A percentile compares a stretch with the other conserved stretches of the same genome.
Conservation (phyloP, 306 rosid genomes). For the Oemleria cerasiformis region DNA sequence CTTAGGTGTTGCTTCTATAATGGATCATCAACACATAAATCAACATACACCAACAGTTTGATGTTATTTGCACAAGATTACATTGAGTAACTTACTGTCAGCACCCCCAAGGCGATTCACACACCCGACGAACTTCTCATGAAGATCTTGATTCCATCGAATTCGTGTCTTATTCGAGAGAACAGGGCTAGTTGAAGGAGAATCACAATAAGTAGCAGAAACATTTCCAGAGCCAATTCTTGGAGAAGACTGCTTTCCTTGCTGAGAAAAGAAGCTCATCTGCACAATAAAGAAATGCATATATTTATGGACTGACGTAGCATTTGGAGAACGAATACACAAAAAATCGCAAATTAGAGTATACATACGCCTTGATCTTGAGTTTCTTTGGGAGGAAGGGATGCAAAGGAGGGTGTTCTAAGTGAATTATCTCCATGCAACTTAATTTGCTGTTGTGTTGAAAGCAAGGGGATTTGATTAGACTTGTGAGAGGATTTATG, state of each 20-base stretch:
- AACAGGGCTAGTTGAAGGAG: conserved; percentile 35
- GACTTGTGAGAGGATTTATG: conserved; percentile 28
- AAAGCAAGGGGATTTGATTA: conserved; percentile 31
- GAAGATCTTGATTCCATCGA: conserved; percentile 94
- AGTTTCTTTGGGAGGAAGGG: conserved; percentile 40
- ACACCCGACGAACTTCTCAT: conserved; percentile 80
- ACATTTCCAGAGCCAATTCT: conserved; percentile 34
- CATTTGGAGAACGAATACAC: neutral
- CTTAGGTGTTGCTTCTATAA: conserved; percentile 89
- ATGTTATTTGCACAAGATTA: neutral
- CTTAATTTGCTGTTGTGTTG: conserved; percentile 36
- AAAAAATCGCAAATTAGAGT: neutral
- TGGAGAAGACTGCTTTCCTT: conserved; percentile 51
- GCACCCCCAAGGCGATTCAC: conserved; percentile 86
- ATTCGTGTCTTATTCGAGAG: conserved; percentile 60
- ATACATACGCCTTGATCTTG: conserved; percentile 52
- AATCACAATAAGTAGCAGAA: conserved; percentile 26
- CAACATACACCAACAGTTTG: conserved; percentile 12
- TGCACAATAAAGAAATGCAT: conserved; percentile 31
- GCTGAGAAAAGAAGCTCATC: conserved; percentile 40
- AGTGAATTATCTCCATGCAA: conserved; percentile 34
- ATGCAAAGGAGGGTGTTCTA: conserved; percentile 26
- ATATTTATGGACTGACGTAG: neutral
- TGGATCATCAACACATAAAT: conserved; percentile 18
- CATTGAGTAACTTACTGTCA: conserved; percentile 47